These are phyloP conservation scores for Aspergillus carlsbadensis DNA, from an alignment of 495 filamentous ascomycete genomes.

Conservation along the genomic window DNA sequence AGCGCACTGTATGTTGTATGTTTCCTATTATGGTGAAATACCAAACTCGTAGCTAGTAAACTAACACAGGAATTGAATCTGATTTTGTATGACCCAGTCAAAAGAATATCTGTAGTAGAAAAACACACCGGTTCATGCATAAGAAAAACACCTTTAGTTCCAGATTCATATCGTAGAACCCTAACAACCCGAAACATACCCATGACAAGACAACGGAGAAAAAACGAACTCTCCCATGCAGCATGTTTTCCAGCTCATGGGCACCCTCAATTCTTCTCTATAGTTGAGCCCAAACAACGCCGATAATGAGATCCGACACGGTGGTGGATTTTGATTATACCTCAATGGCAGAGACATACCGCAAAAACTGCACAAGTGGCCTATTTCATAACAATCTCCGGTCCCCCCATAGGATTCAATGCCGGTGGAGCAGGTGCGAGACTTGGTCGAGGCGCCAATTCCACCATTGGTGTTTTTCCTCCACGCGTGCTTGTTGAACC, in stretches of 20 bases:
- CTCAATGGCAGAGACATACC: background rate
- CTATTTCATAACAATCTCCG: conserved; percentile 33
- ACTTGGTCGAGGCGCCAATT: conserved; percentile 27
- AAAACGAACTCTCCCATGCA: background rate
- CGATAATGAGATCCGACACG: background rate
- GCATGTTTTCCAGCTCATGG: background rate
- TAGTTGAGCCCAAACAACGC: background rate
- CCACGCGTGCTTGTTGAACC: conserved; percentile 32
- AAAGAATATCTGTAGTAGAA: background rate
- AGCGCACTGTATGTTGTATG: no score
- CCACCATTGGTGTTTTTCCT: conserved; percentile 33
- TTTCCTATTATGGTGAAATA: no score
- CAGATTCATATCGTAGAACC: background rate
- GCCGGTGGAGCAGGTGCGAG: conserved; percentile 26
- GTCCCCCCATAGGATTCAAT: conserved; percentile 28
- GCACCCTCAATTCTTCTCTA: background rate
- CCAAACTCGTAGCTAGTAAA: no score
- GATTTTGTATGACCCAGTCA: no score
- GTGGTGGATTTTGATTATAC: background rate
- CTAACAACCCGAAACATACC: background rate
- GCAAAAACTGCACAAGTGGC: background rate
- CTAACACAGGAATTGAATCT: no score
- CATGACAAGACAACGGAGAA: background rate
- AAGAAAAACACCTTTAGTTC: background rate
- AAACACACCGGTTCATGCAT: background rate